A percentile compares a stretch with the other conserved stretches of the same genome.
phyloP scores from a whole-genome alignment of 2,329 filamentous ascomycete species.

The Beauveria brongniartii region DNA sequence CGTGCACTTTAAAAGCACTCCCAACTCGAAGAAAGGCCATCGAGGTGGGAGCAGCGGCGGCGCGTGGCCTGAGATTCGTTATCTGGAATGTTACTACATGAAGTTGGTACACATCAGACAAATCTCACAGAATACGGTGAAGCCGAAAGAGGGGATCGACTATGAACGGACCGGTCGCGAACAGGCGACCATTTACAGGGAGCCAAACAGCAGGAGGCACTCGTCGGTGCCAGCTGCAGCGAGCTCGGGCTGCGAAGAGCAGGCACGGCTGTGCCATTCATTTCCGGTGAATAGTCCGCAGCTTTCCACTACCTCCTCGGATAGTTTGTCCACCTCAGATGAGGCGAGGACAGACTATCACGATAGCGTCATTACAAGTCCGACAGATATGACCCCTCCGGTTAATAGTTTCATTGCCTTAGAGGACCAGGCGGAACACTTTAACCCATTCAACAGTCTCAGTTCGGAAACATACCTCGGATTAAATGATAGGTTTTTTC shows the following conservation, averaged over 20 bases:
- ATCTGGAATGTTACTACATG: constrained; percentile 46
- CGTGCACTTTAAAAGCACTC: constrained; percentile 69
- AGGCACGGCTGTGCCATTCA: neutral
- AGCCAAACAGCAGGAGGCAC: neutral
- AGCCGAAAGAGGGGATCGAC: constrained; percentile 9
- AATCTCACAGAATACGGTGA: constrained; percentile 30
- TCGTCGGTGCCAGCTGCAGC: neutral
- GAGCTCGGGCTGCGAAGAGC: neutral
- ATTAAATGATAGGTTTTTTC: too few species aligned
- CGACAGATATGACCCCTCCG: too few species aligned
- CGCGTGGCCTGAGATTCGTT: too few species aligned
- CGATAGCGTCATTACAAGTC: too few species aligned
- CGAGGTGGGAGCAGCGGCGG: too few species aligned
- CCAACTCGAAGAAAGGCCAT: constrained; percentile 33
- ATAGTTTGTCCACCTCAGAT: too few species aligned
- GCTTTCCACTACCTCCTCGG: too few species aligned
- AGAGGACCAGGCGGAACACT: too few species aligned
- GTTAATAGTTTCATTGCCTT: too few species aligned
- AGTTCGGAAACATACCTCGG: too few species aligned
- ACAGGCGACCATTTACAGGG: constrained; percentile 6
- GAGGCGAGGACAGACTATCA: too few species aligned
- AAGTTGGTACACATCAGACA: constrained; percentile 45
- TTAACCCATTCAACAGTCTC: too few species aligned
- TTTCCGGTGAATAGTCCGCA: neutral
- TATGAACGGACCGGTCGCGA: neutral